These are phyloP conservation scores for Luffa acutangula DNA, from an alignment of 306 rosid species.

Conservation along the genomic window DNA sequence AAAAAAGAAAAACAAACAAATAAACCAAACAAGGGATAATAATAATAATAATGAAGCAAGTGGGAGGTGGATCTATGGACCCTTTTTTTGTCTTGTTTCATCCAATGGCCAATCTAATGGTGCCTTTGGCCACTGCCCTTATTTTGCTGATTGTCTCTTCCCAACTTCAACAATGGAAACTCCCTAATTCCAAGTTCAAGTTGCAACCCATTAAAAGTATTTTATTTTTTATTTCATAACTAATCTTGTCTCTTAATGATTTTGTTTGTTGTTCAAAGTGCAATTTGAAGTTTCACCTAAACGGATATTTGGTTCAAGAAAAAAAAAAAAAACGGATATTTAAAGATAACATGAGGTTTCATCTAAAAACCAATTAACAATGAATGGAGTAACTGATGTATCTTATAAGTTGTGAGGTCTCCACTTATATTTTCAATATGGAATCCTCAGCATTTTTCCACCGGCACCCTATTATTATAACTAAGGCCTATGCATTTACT, in stretches of 20 bases:
- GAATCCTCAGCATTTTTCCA: no score
- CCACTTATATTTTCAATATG: no score
- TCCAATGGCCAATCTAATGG: background rate
- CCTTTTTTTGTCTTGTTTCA: conserved; percentile 5
- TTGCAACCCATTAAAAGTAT: background rate
- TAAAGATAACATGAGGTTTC: no score
- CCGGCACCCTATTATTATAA: no score
- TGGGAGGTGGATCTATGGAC: conserved; percentile 7
- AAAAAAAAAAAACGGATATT: no score
- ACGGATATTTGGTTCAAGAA: no score
- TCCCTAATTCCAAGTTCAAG: background rate
- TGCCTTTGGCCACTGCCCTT: background rate
- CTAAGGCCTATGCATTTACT: no score
- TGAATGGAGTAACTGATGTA: no score
- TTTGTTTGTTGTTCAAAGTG: background rate
- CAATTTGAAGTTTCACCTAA: background rate
- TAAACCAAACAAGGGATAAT: background rate
- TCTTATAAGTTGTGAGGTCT: no score
- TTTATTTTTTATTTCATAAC: background rate
- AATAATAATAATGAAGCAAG: background rate
- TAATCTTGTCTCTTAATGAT: background rate
- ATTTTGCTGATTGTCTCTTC: background rate
- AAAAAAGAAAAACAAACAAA: background rate
- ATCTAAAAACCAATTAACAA: no score
- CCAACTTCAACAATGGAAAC: background rate